These are phyloP conservation scores for Paraconiothyrium brasiliense DNA, from an alignment of 2,329 filamentous ascomycete genomes.

Conservation along the genomic window DNA sequence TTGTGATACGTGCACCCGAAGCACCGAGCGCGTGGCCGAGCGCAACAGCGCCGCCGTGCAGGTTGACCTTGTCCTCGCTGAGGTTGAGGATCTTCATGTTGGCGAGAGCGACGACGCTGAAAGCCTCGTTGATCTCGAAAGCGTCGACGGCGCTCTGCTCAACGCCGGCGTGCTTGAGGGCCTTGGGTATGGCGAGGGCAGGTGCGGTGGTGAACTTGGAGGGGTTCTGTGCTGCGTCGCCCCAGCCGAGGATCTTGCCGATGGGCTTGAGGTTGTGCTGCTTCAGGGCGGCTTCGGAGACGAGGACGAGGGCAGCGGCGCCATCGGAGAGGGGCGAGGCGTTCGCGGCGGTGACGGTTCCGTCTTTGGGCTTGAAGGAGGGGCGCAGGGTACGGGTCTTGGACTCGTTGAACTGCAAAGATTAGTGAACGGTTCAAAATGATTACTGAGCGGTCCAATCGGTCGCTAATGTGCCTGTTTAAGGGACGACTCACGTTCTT, in stretches of 20 bases:
- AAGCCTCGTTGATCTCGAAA: conserved; percentile 99
- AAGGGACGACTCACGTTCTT: conserved; percentile 73
- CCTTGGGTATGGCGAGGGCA: conserved; percentile 94
- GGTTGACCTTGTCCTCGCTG: conserved; percentile 86
- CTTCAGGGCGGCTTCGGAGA: conserved; percentile 93
- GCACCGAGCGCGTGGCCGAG: conserved; percentile 94
- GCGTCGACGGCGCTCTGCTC: conserved; percentile 81
- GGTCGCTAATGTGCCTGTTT: background rate
- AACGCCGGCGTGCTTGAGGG: conserved; percentile 91
- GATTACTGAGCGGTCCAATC: background rate
- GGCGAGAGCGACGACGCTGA: conserved; percentile 93
- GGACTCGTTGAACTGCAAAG: conserved; percentile 59
- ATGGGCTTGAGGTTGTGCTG: conserved; percentile 90
- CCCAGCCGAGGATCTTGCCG: conserved; percentile 97
- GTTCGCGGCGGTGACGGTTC: conserved; percentile 95
- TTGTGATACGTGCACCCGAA: conserved; percentile 91
- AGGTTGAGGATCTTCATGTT: conserved; percentile 93
- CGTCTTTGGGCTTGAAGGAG: conserved; percentile 81
- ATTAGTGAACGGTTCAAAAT: conserved; percentile 24
- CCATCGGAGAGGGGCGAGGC: conserved; percentile 96
- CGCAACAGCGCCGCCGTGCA: conserved; percentile 94
- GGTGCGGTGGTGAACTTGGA: conserved; percentile 97
- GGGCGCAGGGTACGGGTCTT: conserved; percentile 68
- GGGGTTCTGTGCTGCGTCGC: conserved; percentile 88
- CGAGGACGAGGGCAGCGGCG: conserved; percentile 88